Evolutionary conservation across 345 rosid genomes (phyloP).

Genomic region (Brassica nigra): DNA sequence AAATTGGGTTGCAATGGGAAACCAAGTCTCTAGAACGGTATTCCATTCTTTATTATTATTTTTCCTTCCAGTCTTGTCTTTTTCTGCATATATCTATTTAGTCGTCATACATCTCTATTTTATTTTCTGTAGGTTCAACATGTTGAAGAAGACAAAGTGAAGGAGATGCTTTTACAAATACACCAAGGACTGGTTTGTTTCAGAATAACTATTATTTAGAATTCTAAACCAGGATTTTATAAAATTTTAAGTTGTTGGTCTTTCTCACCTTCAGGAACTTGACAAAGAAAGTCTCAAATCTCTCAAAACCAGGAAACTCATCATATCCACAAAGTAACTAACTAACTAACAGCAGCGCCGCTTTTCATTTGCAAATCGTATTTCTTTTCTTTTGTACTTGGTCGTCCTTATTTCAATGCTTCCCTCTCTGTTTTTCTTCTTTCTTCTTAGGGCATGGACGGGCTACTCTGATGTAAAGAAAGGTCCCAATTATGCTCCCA

Average conservation of each 20-base stretch:
- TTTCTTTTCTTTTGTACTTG: background rate
- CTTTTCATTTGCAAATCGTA: background rate
- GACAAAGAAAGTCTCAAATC: constrained; percentile 55
- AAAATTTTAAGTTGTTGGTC: background rate
- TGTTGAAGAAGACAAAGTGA: constrained; percentile 72
- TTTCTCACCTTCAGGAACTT: constrained; percentile 53
- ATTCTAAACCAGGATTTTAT: background rate
- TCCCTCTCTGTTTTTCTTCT: background rate
- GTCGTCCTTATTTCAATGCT: background rate
- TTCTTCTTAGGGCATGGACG: constrained; percentile 67
- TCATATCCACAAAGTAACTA: constrained; percentile 60
- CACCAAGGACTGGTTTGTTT: constrained; percentile 60
- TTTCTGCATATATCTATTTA: too few species aligned
- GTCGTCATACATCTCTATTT: background rate
- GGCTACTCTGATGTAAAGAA: constrained; percentile 66
- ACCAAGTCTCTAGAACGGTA: constrained; percentile 85
- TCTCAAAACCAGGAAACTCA: constrained; percentile 84
- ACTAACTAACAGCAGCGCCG: constrained; percentile 13
- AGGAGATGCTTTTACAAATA: constrained; percentile 57
- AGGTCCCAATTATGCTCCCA: constrained; percentile 84
- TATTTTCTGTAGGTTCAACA: constrained; percentile 62
- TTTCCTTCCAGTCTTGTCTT: too few species aligned
- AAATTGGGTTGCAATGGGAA: constrained; percentile 91
- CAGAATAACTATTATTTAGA: background rate
- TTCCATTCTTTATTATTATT: background rate